phyloP scores from a whole-genome alignment of 768 basidiomycete genomes.

The Boletus pseudo-olivaceus region DNA sequence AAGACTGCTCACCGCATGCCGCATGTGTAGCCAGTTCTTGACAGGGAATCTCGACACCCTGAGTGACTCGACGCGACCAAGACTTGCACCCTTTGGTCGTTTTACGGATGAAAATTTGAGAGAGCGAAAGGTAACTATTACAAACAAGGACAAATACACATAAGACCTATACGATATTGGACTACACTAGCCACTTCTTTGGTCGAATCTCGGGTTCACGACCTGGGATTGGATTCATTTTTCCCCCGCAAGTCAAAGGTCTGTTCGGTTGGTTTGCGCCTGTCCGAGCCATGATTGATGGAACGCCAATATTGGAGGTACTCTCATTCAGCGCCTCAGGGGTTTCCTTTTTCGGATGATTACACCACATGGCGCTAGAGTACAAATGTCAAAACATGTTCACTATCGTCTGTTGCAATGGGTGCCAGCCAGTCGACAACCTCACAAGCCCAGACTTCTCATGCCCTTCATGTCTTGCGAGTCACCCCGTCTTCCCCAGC shows the following conservation, averaged over 20 bases:
- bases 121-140: not conserved
- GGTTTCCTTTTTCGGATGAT: constrained; percentile 10
- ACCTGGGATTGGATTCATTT: too few relatives aligned
- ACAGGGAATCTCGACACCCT: constrained; percentile 29
- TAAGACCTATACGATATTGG: too few relatives aligned
- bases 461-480: constrained; percentile 81
- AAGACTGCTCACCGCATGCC: constrained; percentile 53
- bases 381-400: not conserved
- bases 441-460: constrained; percentile 32
- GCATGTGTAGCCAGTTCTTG: constrained; percentile 33
- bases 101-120: constrained; percentile 28
- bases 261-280: too few relatives aligned
- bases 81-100: not conserved
- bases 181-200: too few relatives aligned
- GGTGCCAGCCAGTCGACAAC: constrained; percentile 72
- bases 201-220: too few relatives aligned
- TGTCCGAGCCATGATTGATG: too few relatives aligned
- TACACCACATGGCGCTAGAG: not conserved
- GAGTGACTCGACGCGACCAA: constrained; percentile 24
- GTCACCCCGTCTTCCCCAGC: constrained; percentile 90
- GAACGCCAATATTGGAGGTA: too few relatives aligned
- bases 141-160: constrained; percentile 27
- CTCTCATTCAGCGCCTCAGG: too few relatives aligned
- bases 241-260: too few relatives aligned
- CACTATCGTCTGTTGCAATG: constrained; percentile 38